phyloP scores from a whole-genome alignment of 179 eudicot genomes.

The Gypsophila paniculata region DNA sequence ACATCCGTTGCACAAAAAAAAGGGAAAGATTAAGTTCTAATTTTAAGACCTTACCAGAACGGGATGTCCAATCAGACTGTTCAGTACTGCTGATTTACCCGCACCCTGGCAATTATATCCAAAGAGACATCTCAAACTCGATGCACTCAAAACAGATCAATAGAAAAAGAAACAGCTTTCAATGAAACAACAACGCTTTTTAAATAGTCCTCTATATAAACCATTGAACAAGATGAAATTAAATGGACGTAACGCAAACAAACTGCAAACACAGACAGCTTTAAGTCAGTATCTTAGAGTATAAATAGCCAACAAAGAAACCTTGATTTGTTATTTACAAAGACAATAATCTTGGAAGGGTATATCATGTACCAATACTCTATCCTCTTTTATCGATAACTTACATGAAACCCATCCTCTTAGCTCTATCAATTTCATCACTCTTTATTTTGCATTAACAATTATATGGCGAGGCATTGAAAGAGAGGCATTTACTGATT shows the following conservation, averaged over 20 bases:
- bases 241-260: neutral
- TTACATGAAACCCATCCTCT: too few relatives aligned
- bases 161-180: conserved; percentile 1
- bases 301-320: neutral
- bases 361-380: neutral
- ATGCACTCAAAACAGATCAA: neutral
- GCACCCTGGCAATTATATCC: conserved; percentile 66
- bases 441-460: neutral
- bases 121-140: conserved; percentile 8
- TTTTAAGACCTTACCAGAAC: conserved; percentile 60
- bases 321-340: neutral
- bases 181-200: neutral
- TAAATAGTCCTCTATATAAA: neutral
- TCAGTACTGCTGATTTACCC: conserved; percentile 96
- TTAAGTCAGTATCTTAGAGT: neutral
- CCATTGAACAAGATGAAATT: neutral
- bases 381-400: too few relatives aligned
- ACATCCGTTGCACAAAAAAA: conserved; percentile 1
- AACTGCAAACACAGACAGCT: neutral
- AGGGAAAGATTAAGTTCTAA: neutral
- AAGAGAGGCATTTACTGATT: too few relatives aligned
- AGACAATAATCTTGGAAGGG: neutral
- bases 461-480: too few relatives aligned
- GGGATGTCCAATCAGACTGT: conserved; percentile 99
- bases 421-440: too few relatives aligned